These are phyloP conservation scores for Leishmania aethiopica DNA, from an alignment of 208 protist species.

Conservation along the genomic window DNA sequence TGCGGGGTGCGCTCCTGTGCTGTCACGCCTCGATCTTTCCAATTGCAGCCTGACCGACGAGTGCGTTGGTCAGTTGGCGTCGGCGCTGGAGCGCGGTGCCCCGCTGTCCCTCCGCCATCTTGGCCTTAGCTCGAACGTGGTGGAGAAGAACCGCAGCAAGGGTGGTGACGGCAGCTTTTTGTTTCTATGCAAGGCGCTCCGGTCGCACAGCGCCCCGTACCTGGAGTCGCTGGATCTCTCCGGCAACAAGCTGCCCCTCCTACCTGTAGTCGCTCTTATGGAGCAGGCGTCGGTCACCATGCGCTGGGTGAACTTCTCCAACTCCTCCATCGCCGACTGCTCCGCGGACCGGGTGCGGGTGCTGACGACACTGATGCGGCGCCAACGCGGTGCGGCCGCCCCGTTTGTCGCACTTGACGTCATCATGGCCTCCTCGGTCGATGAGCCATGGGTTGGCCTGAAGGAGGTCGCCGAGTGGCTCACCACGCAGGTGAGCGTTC, in stretches of 20 bases:
- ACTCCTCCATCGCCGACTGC: constrained; percentile 55
- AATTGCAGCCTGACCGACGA: constrained; percentile 43
- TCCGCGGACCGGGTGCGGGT: constrained; percentile 38
- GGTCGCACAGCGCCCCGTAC: constrained; percentile 43
- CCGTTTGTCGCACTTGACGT: constrained; percentile 26
- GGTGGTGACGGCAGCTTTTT: constrained; percentile 41
- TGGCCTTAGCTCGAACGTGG: constrained; percentile 45
- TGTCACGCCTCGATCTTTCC: constrained; percentile 41
- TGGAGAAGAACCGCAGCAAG: constrained; percentile 34
- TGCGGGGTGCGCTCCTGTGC: constrained; percentile 24
- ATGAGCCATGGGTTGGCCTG: constrained; percentile 24
- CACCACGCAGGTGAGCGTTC: constrained; percentile 23
- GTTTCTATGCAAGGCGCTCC: constrained; percentile 69
- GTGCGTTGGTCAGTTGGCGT: constrained; percentile 48
- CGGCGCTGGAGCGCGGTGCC: constrained; percentile 37
- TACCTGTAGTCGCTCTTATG: constrained; percentile 54
- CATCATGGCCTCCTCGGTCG: constrained; percentile 14
- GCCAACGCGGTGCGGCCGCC: constrained; percentile 28
- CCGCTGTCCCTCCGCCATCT: constrained; percentile 50
- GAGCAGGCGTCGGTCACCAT: constrained; percentile 60
- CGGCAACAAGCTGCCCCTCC: constrained; percentile 52
- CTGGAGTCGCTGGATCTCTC: constrained; percentile 62
- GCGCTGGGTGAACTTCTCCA: constrained; percentile 41
- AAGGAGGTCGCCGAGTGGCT: constrained; percentile 33
- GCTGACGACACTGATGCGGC: constrained; percentile 48